Percentiles rank a stretch among this genome's conserved stretches.
Evolutionary conservation across 306 rosid species (phyloP).

Genomic region (Astragalus membranaceus): DNA sequence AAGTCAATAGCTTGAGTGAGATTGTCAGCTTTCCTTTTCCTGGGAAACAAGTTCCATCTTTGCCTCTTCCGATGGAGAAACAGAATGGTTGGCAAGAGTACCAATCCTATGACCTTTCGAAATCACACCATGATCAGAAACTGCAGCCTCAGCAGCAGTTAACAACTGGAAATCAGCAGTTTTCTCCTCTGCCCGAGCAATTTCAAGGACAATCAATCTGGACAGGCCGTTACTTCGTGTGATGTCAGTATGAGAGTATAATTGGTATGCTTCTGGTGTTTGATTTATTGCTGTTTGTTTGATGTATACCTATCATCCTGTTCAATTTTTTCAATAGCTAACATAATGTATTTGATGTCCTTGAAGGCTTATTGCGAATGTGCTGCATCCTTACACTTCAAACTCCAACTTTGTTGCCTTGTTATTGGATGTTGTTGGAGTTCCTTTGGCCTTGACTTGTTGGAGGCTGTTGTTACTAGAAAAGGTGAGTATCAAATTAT

Average conservation of each 20-base stretch:
- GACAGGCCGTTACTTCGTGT: constrained; percentile 85
- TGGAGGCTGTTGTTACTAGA: constrained; percentile 67
- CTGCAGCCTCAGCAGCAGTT: constrained; percentile 58
- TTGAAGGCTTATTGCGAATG: constrained; percentile 50
- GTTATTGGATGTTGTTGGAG: constrained; percentile 64
- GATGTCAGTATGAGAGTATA: constrained; percentile 58
- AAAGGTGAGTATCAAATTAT: constrained; percentile 37
- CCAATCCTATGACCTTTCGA: constrained; percentile 41
- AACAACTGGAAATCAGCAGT: constrained; percentile 53
- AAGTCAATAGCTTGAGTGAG: constrained; percentile 43
- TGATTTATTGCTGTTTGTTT: neutral
- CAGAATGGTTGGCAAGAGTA: constrained; percentile 65
- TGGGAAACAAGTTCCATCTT: constrained; percentile 62
- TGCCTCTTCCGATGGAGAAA: constrained; percentile 47
- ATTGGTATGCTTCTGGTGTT: constrained; percentile 43
- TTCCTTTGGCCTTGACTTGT: constrained; percentile 61
- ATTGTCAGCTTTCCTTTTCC: constrained; percentile 76
- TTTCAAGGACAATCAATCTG: constrained; percentile 77
- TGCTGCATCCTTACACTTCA: constrained; percentile 61
- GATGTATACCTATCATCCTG: neutral
- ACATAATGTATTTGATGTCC: constrained; percentile 35
- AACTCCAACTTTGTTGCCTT: constrained; percentile 68
- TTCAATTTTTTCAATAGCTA: constrained; percentile 1
- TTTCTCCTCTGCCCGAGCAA: constrained; percentile 61
- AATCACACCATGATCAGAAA: constrained; percentile 58